phyloP scores from a whole-genome alignment of 495 filamentous ascomycete genomes.

The Extremus antarcticus region DNA sequence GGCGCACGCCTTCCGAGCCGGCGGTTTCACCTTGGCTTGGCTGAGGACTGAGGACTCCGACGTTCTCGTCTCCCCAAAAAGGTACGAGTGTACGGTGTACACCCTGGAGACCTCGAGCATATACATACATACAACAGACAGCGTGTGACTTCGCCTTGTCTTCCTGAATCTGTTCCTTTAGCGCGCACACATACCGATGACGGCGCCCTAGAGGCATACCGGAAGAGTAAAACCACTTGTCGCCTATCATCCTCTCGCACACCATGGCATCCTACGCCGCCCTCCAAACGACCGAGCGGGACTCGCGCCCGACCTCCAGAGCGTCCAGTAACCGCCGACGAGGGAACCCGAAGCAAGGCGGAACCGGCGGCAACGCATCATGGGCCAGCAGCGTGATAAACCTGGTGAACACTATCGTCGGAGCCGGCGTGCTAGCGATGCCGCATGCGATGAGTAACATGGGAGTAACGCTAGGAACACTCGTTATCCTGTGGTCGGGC shows the following conservation, averaged over 20 bases:
- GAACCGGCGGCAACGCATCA: slow-evolving; percentile 56
- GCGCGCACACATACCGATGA: neutral
- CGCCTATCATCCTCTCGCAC: neutral
- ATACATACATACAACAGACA: no score
- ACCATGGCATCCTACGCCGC: slow-evolving; percentile 27
- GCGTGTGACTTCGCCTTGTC: no score
- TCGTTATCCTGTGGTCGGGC: slow-evolving; percentile 86
- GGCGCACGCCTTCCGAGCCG: no score
- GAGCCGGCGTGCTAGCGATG: slow-evolving; percentile 91
- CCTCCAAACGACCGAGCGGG: slow-evolving; percentile 22
- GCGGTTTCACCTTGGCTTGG: neutral
- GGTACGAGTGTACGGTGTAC: no score
- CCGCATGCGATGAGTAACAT: slow-evolving; percentile 86
- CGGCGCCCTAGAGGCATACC: neutral
- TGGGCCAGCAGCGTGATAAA: slow-evolving; percentile 92
- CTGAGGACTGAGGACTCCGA: neutral
- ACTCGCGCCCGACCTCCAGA: slow-evolving; percentile 2
- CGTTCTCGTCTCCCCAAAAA: no score
- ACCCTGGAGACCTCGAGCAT: no score
- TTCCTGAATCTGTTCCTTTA: no score
- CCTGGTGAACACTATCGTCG: slow-evolving; percentile 90
- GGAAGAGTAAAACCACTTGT: neutral
- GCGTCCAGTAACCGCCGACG: slow-evolving; percentile 34
- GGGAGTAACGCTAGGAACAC: slow-evolving; percentile 67
- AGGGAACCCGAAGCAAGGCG: slow-evolving; percentile 39